Evolutionary conservation across 2,329 filamentous ascomycete species (phyloP), one percentile per base, ranked within the genome.

Genomic region (Talaromyces sp.): DNA sequence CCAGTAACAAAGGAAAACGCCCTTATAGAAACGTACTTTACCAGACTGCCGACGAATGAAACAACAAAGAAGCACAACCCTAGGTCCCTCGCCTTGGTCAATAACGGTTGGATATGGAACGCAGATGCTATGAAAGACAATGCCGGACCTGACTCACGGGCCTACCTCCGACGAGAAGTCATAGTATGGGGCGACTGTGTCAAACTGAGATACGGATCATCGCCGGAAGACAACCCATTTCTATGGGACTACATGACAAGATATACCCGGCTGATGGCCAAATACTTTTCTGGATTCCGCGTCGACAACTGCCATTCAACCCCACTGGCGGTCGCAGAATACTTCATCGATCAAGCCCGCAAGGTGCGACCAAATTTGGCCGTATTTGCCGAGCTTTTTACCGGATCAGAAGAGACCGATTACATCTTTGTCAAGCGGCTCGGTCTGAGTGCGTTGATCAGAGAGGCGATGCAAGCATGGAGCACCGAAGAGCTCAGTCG

Each of bases 131-230:
- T 98, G 75, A 84, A 91, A 50, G 95, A 99, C 77, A 95, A 98
- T 70, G 95, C 95, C 31, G 96, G 96, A 0, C 89, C 92, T 0
- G 82, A 90, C 53, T 96, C 93, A 9, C 87, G 88, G 59, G 92
- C 93, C n/a, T 99, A 99, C 70, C 83, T 99, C n/a, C 86, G 91
- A 57, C 86, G 95, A 66, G 92, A 99, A 75, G 91, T 99, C 63
- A 98, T 99, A 66, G 90, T 97, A 31, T 99, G 95, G 95, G 93
- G 93, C 14, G 95, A 99, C 72, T 99, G 96, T 72, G 95, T 98
- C 64, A 99, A 99, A 80, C 83, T 99, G 58, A 88, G 95, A 19
- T 99, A 98, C 71, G 95, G 95, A 35, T 82, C 80, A 27, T 82
- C 86, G 0, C 89, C 89, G 0, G 78, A 93, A 58, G 95, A 98